A percentile compares a stretch with the other conserved stretches of the same genome.
Evolutionary conservation across 139 green algal genomes (phyloP).

Genomic region (Chlamydomonas schloesseri): DNA sequence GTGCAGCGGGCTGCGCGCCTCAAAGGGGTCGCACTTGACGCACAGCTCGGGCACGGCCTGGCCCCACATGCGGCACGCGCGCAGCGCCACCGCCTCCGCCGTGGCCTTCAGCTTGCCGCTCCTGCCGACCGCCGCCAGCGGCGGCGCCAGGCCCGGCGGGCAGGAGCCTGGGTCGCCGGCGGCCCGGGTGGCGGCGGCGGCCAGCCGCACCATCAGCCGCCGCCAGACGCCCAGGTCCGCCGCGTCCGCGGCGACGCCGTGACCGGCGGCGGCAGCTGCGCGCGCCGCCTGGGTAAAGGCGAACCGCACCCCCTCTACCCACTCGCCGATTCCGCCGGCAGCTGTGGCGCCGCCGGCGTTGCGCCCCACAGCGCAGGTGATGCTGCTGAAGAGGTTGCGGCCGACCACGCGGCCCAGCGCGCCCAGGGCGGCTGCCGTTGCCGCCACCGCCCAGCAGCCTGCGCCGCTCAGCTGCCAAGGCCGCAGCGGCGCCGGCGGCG

Average conservation of each 20-base stretch:
- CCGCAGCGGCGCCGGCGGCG: too few relatives aligned
- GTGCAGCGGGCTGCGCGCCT: neutral
- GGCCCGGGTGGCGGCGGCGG: too few relatives aligned
- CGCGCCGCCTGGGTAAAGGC: neutral
- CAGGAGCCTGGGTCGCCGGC: neutral
- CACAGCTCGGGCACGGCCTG: neutral
- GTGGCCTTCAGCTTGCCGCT: too few relatives aligned
- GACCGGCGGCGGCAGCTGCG: neutral
- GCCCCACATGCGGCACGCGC: conserved; percentile 1
- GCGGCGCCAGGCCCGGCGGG: neutral
- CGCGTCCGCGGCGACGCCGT: neutral
- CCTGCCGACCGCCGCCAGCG: too few relatives aligned
- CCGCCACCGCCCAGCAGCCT: conserved; percentile 3
- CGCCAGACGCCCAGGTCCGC: neutral
- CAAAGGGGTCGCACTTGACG: conserved; percentile 45
- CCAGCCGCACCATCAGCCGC: neutral
- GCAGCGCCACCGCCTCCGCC: neutral
- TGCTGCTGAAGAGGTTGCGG: too few relatives aligned
- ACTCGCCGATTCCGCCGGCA: neutral
- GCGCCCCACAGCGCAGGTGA: neutral
- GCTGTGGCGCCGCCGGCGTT: neutral
- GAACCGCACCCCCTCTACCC: neutral
- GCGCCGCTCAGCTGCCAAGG: conserved; percentile 24
- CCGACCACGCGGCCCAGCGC: neutral
- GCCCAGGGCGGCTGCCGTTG: neutral